phyloP scores from a whole-genome alignment of 139 green algal genomes.

The Micromonas pusilla region DNA sequence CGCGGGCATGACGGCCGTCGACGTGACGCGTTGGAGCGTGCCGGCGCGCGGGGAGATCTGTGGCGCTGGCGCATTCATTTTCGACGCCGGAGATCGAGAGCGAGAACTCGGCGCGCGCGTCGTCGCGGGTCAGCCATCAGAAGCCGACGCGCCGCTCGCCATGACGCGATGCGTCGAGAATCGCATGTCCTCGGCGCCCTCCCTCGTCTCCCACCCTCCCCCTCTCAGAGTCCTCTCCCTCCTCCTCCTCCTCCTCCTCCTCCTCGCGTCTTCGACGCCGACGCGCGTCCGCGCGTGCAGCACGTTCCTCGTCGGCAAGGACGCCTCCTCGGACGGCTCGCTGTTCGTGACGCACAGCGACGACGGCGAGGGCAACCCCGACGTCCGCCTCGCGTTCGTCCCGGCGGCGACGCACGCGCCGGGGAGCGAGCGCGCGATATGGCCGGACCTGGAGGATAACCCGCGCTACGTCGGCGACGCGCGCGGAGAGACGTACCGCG shows the following conservation, averaged over 20 bases:
- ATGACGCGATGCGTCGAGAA: too few species aligned
- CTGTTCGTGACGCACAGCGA: not conserved
- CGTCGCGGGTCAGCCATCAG: too few species aligned
- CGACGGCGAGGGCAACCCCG: conserved; percentile 9
- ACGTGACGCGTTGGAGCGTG: too few species aligned
- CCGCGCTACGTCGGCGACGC: not conserved
- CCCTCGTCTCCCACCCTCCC: too few species aligned
- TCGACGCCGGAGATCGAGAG: too few species aligned
- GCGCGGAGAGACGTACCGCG: not conserved
- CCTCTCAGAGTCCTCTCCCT: too few species aligned
- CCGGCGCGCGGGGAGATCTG: too few species aligned
- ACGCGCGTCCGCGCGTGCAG: not conserved
- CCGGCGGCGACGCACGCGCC: not conserved
- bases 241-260: not conserved
- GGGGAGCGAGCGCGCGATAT: not conserved
- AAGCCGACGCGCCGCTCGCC: too few species aligned
- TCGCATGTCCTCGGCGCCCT: too few species aligned
- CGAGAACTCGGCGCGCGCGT: too few species aligned
- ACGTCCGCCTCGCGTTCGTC: not conserved
- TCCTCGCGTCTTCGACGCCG: not conserved
- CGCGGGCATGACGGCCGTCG: too few species aligned
- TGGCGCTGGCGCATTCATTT: too few species aligned
- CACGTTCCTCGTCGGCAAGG: not conserved
- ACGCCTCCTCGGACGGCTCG: not conserved
- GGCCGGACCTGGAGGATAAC: not conserved